Conservation (phyloP, 2,329 filamentous ascomycete species). For the Parastagonospora avenae region DNA sequence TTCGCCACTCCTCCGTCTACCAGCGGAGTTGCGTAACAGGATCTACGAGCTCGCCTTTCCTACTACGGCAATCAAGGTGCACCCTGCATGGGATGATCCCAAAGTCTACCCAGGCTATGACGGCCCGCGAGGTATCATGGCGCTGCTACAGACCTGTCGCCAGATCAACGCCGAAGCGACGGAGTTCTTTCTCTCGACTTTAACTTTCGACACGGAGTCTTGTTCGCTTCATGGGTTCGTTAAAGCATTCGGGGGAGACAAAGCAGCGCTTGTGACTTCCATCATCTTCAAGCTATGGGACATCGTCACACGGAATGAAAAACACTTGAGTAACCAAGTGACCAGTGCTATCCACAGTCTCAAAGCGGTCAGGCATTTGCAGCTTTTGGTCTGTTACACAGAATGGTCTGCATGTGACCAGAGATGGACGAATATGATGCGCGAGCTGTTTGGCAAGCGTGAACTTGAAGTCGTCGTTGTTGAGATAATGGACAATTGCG, state of each 20-base stretch:
- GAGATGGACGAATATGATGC: too few species aligned
- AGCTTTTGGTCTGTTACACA: too few species aligned
- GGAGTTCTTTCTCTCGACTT: not conserved
- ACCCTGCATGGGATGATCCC: not conserved
- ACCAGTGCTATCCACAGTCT: too few species aligned
- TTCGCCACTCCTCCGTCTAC: slow-evolving; percentile 3
- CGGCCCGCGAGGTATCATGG: not conserved
- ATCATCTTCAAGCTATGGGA: not conserved
- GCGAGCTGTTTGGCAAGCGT: too few species aligned
- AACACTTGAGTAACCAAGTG: too few species aligned
- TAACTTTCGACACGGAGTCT: not conserved
- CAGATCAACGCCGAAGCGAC: not conserved
- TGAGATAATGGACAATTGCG: too few species aligned
- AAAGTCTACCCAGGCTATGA: not conserved
- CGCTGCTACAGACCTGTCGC: not conserved
- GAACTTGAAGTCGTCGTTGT: too few species aligned
- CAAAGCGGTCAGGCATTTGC: too few species aligned
- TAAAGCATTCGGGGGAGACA: not conserved
- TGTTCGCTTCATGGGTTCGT: not conserved
- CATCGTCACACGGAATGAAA: too few species aligned
- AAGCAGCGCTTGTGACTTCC: not conserved
- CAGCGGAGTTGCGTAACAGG: slow-evolving; percentile 1
- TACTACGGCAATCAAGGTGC: not conserved
- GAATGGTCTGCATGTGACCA: too few species aligned
- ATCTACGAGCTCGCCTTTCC: not conserved